These are phyloP conservation scores for Aspergillus vadensis DNA, from an alignment of 2,329 filamentous ascomycete species.

Conservation along the genomic window DNA sequence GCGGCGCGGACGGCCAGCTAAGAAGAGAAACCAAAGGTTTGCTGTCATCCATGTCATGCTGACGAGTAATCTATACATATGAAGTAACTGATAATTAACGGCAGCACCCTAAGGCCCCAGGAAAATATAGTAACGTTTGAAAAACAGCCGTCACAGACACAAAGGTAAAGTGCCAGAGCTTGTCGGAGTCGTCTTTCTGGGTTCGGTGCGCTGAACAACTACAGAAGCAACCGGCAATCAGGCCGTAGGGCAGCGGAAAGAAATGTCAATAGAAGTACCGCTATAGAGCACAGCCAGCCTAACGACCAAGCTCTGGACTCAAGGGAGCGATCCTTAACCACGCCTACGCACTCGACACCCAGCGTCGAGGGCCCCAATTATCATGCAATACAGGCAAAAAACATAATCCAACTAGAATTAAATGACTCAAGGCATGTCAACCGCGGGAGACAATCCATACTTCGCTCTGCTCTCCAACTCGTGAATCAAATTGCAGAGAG, in stretches of 20 bases:
- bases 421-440: conserved; percentile 20
- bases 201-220: no score
- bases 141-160: no score
- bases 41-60: conserved; percentile 4
- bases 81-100: background rate
- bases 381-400: conserved; percentile 28
- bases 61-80: background rate
- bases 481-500: conserved; percentile 21
- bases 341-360: background rate
- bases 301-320: background rate
- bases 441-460: conserved; percentile 21
- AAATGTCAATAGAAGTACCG: no score
- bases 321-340: background rate
- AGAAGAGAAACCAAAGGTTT: conserved; percentile 11
- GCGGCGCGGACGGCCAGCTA: conserved; percentile 16
- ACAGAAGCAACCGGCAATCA: no score
- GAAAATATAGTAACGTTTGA: no score
- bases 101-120: no score
- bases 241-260: no score
- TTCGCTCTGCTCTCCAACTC: conserved; percentile 26
- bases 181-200: no score
- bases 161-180: no score
- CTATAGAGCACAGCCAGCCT: no score
- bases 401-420: conserved; percentile 28
- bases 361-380: conserved; percentile 23